Conservation (phyloP, 225 moss, liverwort and hornwort genomes). For the Thuidium tamariscinum region DNA sequence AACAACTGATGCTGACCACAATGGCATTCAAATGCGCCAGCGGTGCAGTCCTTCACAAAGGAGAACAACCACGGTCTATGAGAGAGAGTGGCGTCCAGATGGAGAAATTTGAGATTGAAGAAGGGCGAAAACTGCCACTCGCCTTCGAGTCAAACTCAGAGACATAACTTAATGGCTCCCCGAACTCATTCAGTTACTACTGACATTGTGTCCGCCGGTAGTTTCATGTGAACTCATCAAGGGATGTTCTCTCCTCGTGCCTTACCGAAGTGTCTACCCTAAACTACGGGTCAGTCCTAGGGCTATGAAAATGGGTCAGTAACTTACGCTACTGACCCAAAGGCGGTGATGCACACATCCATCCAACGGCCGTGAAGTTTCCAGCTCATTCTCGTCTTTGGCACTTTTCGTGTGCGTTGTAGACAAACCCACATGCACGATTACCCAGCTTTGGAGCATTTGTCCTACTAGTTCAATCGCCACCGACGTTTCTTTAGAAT, state of each 20-base stretch:
- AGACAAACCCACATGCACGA: background rate
- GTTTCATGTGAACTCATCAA: background rate
- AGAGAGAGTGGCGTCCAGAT: background rate
- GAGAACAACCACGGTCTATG: background rate
- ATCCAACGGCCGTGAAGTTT: slow-evolving; percentile 12
- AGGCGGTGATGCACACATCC: background rate
- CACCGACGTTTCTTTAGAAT: background rate
- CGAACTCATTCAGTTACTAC: background rate
- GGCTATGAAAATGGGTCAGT: background rate
- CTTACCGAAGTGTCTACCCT: background rate
- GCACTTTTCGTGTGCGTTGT: slow-evolving; percentile 9
- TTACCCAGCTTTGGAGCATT: background rate
- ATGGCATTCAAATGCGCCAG: background rate
- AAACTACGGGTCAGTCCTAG: background rate
- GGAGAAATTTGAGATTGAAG: background rate
- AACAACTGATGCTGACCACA: background rate
- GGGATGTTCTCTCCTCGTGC: background rate
- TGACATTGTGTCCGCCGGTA: background rate
- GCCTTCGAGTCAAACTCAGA: background rate
- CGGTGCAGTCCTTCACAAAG: background rate
- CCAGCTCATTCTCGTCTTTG: background rate
- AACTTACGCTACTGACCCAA: background rate
- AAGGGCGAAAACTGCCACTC: slow-evolving; percentile 5
- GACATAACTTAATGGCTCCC: background rate
- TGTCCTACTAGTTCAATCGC: background rate